Evolutionary conservation across 495 filamentous ascomycete genomes (phyloP).

Genomic region (Penicillium robsamsonii): DNA sequence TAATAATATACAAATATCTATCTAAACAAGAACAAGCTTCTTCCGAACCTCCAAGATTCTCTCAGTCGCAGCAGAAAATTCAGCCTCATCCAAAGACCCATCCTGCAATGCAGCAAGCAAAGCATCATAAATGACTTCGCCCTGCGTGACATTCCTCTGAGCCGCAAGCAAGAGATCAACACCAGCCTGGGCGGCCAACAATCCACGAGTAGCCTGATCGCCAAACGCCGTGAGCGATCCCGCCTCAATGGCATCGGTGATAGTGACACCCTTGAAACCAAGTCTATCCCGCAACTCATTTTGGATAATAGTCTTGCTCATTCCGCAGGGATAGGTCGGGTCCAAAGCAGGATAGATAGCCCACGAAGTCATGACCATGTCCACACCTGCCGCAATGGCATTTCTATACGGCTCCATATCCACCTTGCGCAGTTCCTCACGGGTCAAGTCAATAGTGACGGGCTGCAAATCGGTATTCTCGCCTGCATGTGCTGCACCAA

Average conservation of each 20-base stretch:
- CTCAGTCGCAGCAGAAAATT: conserved; percentile 20
- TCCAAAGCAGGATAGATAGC: conserved; percentile 36
- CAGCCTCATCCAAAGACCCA: conserved; percentile 16
- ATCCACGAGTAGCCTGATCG: conserved; percentile 18
- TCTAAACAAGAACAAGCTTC: conserved; percentile 17
- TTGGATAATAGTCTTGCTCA: conserved; percentile 32
- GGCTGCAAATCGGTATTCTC: conserved; percentile 34
- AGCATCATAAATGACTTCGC: conserved; percentile 25
- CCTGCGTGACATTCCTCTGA: conserved; percentile 30
- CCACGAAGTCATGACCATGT: conserved; percentile 41
- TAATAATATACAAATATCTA: background rate
- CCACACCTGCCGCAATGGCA: conserved; percentile 30
- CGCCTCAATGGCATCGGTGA: conserved; percentile 39
- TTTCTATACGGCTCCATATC: conserved; percentile 28
- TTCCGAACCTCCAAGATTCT: conserved; percentile 25
- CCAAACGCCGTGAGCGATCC: conserved; percentile 31
- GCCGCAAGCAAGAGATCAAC: conserved; percentile 37
- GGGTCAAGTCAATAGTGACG: conserved; percentile 28
- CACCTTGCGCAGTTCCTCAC: conserved; percentile 23
- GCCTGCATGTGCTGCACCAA: conserved; percentile 22
- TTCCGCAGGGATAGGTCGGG: conserved; percentile 26
- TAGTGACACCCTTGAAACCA: conserved; percentile 33
- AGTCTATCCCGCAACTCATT: conserved; percentile 30
- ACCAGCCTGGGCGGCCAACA: conserved; percentile 31
- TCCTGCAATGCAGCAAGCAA: conserved; percentile 25